Evolutionary conservation across 2,329 filamentous ascomycete species (phyloP).

Genomic region (Tolypocladium cylindrosporum): DNA sequence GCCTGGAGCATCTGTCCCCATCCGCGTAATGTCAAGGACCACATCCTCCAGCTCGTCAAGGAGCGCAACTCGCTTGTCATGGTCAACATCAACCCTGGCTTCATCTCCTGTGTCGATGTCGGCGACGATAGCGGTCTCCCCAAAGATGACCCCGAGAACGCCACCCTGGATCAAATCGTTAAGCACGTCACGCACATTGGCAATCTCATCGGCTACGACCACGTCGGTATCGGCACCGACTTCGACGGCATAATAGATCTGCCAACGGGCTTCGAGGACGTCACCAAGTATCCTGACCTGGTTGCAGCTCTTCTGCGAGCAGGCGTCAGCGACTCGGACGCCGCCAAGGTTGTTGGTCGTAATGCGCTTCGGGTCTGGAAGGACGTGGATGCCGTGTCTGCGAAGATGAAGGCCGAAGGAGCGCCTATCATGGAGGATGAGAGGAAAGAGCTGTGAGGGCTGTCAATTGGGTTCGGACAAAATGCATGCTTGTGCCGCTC

Average conservation of each 20-base stretch:
- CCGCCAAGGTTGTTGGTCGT: conserved; percentile 63
- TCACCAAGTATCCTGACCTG: conserved; percentile 71
- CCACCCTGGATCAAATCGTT: conserved; percentile 67
- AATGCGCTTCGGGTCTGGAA: conserved; percentile 81
- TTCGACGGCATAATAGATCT: conserved; percentile 67
- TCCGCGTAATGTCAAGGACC: conserved; percentile 81
- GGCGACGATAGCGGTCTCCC: conserved; percentile 55
- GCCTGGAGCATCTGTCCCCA: conserved; percentile 75
- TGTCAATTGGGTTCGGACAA: not conserved
- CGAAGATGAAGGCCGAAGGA: conserved; percentile 50
- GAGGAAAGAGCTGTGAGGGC: not conserved
- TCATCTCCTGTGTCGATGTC: conserved; percentile 63
- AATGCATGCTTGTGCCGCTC: not conserved
- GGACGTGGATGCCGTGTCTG: conserved; percentile 64
- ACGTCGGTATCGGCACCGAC: conserved; percentile 83
- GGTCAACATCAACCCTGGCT: conserved; percentile 80
- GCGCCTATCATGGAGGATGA: conserved; percentile 45
- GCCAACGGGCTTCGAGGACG: conserved; percentile 72
- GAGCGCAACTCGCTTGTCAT: conserved; percentile 68
- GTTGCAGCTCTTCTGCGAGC: conserved; percentile 64
- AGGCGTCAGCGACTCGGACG: conserved; percentile 66
- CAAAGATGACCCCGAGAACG: conserved; percentile 54
- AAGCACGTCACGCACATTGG: conserved; percentile 78
- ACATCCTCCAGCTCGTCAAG: conserved; percentile 69
- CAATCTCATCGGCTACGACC: conserved; percentile 70